Conservation (phyloP, 768 basidiomycete species). For the Kwoniella shandongensis region DNA sequence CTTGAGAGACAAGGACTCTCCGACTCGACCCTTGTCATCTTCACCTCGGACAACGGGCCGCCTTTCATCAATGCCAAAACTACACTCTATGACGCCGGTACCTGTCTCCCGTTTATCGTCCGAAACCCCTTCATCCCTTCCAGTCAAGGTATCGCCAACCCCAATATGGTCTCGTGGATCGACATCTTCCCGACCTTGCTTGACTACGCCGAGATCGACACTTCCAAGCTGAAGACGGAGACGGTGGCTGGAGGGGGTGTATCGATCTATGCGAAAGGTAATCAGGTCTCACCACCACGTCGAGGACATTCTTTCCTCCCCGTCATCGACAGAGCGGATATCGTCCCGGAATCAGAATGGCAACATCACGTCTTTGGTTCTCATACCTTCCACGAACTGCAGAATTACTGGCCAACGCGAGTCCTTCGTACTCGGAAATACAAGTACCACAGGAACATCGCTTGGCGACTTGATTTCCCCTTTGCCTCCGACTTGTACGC, state of each 20-base stretch:
- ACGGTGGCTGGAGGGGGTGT: neutral
- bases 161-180: slow-evolving; percentile 30
- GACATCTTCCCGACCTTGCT: slow-evolving; percentile 29
- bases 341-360: slow-evolving; percentile 17
- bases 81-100: slow-evolving; percentile 34
- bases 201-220: slow-evolving; percentile 14
- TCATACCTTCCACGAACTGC: slow-evolving; percentile 30
- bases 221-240: neutral
- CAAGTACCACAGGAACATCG: slow-evolving; percentile 33
- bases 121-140: slow-evolving; percentile 11
- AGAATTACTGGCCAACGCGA: slow-evolving; percentile 31
- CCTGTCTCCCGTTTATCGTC: slow-evolving; percentile 27
- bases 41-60: slow-evolving; percentile 30
- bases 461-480: slow-evolving; percentile 33
- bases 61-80: slow-evolving; percentile 38
- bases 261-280: neutral
- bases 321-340: slow-evolving; percentile 12
- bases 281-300: slow-evolving; percentile 11
- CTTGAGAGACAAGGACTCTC: slow-evolving; percentile 16
- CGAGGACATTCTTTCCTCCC: slow-evolving; percentile 20
- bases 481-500: slow-evolving; percentile 32
- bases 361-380: slow-evolving; percentile 31
- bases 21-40: slow-evolving; percentile 23
- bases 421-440: slow-evolving; percentile 15
- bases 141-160: slow-evolving; percentile 10